A percentile compares a stretch with the other conserved stretches of the same genome.
Evolutionary conservation across 495 filamentous ascomycete genomes (phyloP).

Genomic region (Trichoderma asperelloides): DNA sequence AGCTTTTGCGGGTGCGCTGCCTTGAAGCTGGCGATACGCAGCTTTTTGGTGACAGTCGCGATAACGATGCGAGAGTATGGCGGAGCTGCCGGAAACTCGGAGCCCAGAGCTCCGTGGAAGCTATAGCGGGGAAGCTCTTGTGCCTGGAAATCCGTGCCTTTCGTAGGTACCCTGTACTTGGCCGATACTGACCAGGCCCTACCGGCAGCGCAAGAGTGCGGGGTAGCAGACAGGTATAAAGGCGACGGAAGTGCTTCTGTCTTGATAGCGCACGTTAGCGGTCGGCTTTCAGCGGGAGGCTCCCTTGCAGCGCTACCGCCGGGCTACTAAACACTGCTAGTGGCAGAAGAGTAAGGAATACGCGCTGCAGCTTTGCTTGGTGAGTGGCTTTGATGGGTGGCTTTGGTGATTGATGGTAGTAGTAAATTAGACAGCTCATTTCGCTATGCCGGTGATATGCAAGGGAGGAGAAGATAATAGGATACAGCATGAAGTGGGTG

Average conservation of each 20-base stretch:
- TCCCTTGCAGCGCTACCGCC: too few species aligned
- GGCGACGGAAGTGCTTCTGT: too few species aligned
- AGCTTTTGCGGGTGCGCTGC: neutral
- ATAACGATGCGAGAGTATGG: neutral
- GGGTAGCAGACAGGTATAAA: too few species aligned
- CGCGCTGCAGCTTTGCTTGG: too few species aligned
- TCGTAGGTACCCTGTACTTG: neutral
- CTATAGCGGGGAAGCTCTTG: conserved; percentile 8
- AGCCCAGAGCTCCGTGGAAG: neutral
- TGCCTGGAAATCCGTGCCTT: neutral
- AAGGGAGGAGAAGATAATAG: neutral
- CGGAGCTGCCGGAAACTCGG: neutral
- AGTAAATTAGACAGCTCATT: neutral
- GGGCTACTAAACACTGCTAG: too few species aligned
- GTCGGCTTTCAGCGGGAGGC: too few species aligned
- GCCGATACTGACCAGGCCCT: neutral
- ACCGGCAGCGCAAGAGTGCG: too few species aligned
- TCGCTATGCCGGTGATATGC: neutral
- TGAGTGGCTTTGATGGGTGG: too few species aligned
- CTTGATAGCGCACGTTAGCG: too few species aligned
- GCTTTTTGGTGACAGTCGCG: neutral
- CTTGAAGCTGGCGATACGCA: neutral
- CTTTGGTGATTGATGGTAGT: neutral
- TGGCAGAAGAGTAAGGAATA: too few species aligned
- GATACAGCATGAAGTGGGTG: neutral